phyloP scores from a whole-genome alignment of 257 asterid genomes.

The Fraxinus pennsylvanica region DNA sequence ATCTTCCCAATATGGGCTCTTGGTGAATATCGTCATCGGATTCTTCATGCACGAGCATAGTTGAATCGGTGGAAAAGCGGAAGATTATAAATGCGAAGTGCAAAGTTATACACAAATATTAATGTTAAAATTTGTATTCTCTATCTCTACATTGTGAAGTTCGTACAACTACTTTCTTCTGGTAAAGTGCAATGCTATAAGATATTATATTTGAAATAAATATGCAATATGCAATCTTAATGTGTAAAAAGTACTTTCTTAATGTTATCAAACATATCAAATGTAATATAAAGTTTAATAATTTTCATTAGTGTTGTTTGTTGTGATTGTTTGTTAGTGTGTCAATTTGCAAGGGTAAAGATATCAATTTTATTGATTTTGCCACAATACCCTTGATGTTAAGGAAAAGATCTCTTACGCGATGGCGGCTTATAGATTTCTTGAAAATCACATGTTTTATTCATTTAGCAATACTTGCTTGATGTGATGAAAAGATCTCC shows the following conservation, averaged over 20 bases:
- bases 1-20: slow-evolving; percentile 56
- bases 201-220: not conserved
- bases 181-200: not conserved
- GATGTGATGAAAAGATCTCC: too few species aligned
- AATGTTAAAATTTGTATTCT: not conserved
- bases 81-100: not conserved
- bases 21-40: slow-evolving; percentile 37
- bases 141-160: not conserved
- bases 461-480: too few species aligned
- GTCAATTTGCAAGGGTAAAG: too few species aligned
- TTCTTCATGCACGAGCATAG: slow-evolving; percentile 6
- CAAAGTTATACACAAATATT: too few species aligned
- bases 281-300: not conserved
- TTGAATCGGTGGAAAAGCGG: not conserved
- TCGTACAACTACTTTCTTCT: not conserved
- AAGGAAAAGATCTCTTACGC: too few species aligned
- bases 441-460: too few species aligned
- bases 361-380: too few species aligned
- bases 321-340: not conserved
- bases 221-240: not conserved
- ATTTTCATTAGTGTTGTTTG: not conserved
- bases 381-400: too few species aligned
- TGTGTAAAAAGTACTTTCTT: not conserved
- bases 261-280: not conserved
- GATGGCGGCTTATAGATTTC: too few species aligned